Percentiles rank a stretch among this genome's conserved stretches.
Evolutionary conservation across 305 asterid species (phyloP).

Genomic region (Ilex paraguariensis): DNA sequence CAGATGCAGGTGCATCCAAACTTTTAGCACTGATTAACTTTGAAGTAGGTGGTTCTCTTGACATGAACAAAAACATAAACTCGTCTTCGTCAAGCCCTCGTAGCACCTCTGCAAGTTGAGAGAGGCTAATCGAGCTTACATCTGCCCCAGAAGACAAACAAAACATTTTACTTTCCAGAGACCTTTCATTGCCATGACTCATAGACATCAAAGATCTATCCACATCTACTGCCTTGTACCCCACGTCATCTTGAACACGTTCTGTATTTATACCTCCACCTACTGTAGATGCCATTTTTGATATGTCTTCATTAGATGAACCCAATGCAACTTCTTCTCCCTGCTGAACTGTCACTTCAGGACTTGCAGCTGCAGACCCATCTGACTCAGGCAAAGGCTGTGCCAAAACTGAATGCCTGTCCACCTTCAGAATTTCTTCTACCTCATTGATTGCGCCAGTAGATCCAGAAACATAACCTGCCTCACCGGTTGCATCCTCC

Average conservation of each 20-base stretch:
- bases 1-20: slow-evolving; percentile 21
- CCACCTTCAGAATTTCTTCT: slow-evolving; percentile 34
- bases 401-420: slow-evolving; percentile 19
- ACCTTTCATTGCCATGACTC: slow-evolving; percentile 21
- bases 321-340: slow-evolving; percentile 26
- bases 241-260: slow-evolving; percentile 24
- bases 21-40: slow-evolving; percentile 19
- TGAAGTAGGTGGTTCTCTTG: slow-evolving; percentile 38
- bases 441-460: slow-evolving; percentile 23
- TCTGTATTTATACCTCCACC: slow-evolving; percentile 26
- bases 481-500: slow-evolving; percentile 27
- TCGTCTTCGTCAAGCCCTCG: slow-evolving; percentile 63
- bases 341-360: slow-evolving; percentile 29
- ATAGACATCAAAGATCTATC: slow-evolving; percentile 26
- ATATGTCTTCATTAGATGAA: slow-evolving; percentile 30
- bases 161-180: slow-evolving; percentile 39
- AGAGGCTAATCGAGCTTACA: slow-evolving; percentile 57
- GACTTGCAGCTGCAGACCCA: slow-evolving; percentile 19
- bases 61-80: slow-evolving; percentile 51
- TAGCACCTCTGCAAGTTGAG: slow-evolving; percentile 68
- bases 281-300: slow-evolving; percentile 22
- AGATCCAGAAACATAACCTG: slow-evolving; percentile 28
- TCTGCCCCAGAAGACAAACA: slow-evolving; percentile 50
- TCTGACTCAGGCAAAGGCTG: slow-evolving; percentile 28
- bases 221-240: slow-evolving; percentile 17